Evolutionary conservation across 768 basidiomycete species (phyloP).

Genomic region (Leccinum obscurum): DNA sequence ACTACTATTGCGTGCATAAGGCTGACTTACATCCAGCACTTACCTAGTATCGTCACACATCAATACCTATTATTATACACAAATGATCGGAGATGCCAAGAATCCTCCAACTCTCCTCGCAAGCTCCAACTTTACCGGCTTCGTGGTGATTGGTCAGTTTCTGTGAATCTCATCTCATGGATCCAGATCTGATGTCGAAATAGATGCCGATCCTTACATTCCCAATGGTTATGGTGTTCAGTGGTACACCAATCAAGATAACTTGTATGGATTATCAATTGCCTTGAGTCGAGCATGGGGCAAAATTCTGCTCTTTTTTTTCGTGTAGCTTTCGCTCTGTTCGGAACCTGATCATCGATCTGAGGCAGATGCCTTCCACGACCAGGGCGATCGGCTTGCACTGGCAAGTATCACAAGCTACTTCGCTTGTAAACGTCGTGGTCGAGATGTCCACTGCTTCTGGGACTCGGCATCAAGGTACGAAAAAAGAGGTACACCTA

Average conservation of each 20-base stretch:
- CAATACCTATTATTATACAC: constrained; percentile 72
- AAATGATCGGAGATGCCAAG: constrained; percentile 74
- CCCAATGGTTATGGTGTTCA: constrained; percentile 22
- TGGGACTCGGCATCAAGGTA: constrained; percentile 67
- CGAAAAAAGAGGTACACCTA: background rate
- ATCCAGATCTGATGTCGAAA: too few relatives aligned
- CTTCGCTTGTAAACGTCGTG: constrained; percentile 70
- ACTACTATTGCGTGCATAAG: background rate
- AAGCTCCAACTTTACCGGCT: constrained; percentile 55
- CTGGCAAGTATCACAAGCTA: constrained; percentile 82
- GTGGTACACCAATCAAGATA: constrained; percentile 25
- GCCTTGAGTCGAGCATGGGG: background rate
- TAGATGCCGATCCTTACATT: too few relatives aligned
- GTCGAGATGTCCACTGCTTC: constrained; percentile 65
- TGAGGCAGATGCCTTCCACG: constrained; percentile 52
- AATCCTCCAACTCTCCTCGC: constrained; percentile 68
- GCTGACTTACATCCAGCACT: constrained; percentile 40
- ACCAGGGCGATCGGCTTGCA: constrained; percentile 66
- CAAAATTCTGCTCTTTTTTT: background rate
- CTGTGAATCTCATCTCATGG: constrained; percentile 9
- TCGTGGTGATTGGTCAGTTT: constrained; percentile 68
- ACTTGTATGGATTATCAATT: constrained; percentile 18
- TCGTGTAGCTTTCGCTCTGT: constrained; percentile 61
- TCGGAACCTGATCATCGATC: constrained; percentile 73
- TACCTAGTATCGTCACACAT: constrained; percentile 69